Conservation (phyloP, 1,284 basidiomycete genomes). For the Ceratorhiza oryzae-sativae region DNA sequence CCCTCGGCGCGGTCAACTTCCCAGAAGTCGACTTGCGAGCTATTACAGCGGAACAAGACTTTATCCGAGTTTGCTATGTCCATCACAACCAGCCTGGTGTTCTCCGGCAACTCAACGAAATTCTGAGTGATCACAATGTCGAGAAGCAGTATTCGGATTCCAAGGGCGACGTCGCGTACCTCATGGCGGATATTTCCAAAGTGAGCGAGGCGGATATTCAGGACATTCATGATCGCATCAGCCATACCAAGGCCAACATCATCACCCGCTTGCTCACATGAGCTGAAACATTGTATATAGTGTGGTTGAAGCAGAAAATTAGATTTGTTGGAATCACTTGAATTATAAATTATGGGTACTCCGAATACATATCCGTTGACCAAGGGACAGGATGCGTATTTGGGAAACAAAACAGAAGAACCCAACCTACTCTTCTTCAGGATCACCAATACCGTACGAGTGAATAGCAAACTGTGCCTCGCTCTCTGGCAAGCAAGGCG, state of each 20-base stretch:
- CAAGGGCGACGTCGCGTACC: constrained; percentile 92
- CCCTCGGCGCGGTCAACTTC: constrained; percentile 96
- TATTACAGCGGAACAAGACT: constrained; percentile 85
- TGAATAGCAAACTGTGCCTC: constrained; percentile 96
- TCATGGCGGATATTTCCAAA: constrained; percentile 95
- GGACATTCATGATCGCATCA: constrained; percentile 84
- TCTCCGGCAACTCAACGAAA: constrained; percentile 93
- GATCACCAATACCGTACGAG: constrained; percentile 86
- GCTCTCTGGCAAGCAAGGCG: constrained; percentile 96
- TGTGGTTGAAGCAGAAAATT: constrained; percentile 49
- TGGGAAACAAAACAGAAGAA: not conserved
- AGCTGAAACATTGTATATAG: not conserved
- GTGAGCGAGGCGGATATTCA: constrained; percentile 86
- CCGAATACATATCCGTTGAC: not conserved
- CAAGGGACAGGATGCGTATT: constrained; percentile 2
- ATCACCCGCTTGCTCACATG: constrained; percentile 83
- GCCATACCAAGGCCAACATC: constrained; percentile 83
- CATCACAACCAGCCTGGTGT: constrained; percentile 99
- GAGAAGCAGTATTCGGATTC: constrained; percentile 99
- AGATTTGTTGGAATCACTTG: not conserved
- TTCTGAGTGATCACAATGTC: constrained; percentile 93
- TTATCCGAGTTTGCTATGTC: constrained; percentile 93
- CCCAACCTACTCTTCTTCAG: constrained; percentile 75
- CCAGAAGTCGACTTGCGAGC: constrained; percentile 97
- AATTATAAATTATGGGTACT: constrained; percentile 20